These are phyloP conservation scores for Boletus barrowsii DNA, from an alignment of 768 basidiomycete genomes.

Conservation along the genomic window DNA sequence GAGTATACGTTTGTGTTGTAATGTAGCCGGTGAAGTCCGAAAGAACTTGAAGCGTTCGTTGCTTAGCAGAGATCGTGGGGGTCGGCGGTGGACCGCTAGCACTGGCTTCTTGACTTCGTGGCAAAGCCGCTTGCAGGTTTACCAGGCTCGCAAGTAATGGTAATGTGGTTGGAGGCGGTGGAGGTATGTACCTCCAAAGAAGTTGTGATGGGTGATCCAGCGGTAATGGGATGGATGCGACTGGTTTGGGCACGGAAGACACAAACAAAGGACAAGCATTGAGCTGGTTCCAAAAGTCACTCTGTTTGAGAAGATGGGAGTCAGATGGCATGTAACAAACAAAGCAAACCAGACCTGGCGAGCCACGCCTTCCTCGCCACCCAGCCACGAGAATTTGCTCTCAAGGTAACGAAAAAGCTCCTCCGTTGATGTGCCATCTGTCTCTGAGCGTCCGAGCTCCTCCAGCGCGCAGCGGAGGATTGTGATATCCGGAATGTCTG, in stretches of 20 bases:
- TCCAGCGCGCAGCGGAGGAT: slow-evolving; percentile 62
- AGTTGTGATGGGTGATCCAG: slow-evolving; percentile 24
- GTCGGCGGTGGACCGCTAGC: slow-evolving; percentile 2
- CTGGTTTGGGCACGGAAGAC: slow-evolving; percentile 27
- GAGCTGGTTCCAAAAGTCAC: slow-evolving; percentile 59
- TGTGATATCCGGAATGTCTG: slow-evolving; percentile 46
- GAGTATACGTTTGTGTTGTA: slow-evolving; percentile 64
- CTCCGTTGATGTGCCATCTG: slow-evolving; percentile 47
- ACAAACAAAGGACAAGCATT: slow-evolving; percentile 48
- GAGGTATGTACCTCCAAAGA: slow-evolving; percentile 40
- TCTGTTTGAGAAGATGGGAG: slow-evolving; percentile 29
- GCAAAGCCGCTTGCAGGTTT: slow-evolving; percentile 20
- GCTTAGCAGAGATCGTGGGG: slow-evolving; percentile 38
- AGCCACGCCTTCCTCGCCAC: slow-evolving; percentile 45
- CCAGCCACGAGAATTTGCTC: slow-evolving; percentile 56
- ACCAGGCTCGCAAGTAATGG: slow-evolving; percentile 27
- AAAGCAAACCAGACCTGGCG: slow-evolving; percentile 47
- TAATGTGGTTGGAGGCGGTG: slow-evolving; percentile 24
- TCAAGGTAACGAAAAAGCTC: slow-evolving; percentile 60
- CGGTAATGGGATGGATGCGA: not conserved
- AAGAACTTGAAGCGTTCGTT: slow-evolving; percentile 62
- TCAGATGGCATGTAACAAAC: not conserved
- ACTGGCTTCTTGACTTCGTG: slow-evolving; percentile 17
- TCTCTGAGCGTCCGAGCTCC: slow-evolving; percentile 41
- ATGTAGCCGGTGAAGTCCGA: slow-evolving; percentile 79